A percentile compares a stretch with the other conserved stretches of the same genome.
phyloP scores from a whole-genome alignment of 2,329 filamentous ascomycete genomes.

The Seiridium unicorne region DNA sequence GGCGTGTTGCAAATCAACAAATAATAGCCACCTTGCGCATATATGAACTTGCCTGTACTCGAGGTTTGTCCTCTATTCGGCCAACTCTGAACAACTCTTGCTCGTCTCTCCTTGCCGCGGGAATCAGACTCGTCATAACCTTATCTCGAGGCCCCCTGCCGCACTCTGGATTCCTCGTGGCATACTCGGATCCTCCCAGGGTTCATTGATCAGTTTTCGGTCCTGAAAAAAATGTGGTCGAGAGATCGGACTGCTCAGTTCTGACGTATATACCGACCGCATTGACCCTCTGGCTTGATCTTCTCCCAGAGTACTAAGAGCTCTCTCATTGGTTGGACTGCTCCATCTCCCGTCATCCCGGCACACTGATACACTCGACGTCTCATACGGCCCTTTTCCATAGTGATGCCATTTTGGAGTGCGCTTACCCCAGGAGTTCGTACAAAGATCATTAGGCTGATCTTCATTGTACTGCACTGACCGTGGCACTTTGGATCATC shows the following conservation, averaged over 20 bases:
- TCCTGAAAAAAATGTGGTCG: not conserved
- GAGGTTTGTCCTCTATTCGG: not conserved
- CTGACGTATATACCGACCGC: conserved; percentile 1
- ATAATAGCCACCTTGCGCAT: not conserved
- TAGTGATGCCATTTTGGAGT: not conserved
- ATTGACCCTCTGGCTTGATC: conserved; percentile 7
- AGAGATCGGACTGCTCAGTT: not conserved
- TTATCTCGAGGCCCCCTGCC: not conserved
- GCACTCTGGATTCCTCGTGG: not conserved
- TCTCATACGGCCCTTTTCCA: not conserved
- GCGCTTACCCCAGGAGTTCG: not conserved
- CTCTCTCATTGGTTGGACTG: not conserved
- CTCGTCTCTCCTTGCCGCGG: not conserved
- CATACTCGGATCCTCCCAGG: not conserved
- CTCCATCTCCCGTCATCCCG: conserved; percentile 1
- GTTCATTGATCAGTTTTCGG: not conserved
- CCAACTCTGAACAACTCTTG: not conserved
- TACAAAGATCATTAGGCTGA: not conserved
- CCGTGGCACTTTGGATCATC: not conserved
- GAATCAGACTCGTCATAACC: not conserved
- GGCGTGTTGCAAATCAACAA: no score
- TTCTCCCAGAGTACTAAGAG: not conserved
- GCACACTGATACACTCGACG: conserved; percentile 4
- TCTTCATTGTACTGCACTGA: not conserved
- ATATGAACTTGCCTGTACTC: not conserved